Conservation (phyloP, 495 filamentous ascomycete species). For the Lophium mytilinum region DNA sequence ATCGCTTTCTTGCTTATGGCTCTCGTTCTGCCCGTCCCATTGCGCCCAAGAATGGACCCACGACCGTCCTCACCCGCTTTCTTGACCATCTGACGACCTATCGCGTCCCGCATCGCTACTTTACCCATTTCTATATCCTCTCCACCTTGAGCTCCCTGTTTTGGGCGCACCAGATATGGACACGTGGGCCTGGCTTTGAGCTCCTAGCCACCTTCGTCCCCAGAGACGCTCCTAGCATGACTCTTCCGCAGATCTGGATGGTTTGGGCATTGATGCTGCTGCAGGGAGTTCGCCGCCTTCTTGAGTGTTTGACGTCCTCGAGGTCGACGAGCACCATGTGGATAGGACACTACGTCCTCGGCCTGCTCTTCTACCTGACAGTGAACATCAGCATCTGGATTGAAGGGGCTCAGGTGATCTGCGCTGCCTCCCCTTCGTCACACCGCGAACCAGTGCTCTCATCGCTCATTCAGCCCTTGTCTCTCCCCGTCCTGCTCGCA, state of each 20-base stretch:
- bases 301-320: conserved; percentile 61
- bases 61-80: conserved; percentile 3
- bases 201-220: conserved; percentile 35
- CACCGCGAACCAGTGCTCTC: conserved; percentile 35
- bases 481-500: conserved; percentile 57
- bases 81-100: conserved; percentile 48
- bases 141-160: conserved; percentile 65
- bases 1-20: conserved; percentile 53
- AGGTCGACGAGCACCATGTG: conserved; percentile 69
- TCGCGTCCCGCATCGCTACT: conserved; percentile 78
- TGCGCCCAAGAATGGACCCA: not conserved
- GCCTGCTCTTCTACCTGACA: conserved; percentile 66
- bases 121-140: conserved; percentile 74
- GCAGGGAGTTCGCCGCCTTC: conserved; percentile 66
- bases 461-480: conserved; percentile 54
- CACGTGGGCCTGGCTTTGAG: conserved; percentile 44
- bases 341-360: conserved; percentile 71
- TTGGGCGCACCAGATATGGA: conserved; percentile 64
- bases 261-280: conserved; percentile 57
- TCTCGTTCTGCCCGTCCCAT: conserved; percentile 39
- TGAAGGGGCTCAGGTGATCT: conserved; percentile 54
- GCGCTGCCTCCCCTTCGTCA: conserved; percentile 6
- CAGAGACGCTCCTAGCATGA: conserved; percentile 38
- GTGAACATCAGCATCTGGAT: conserved; percentile 75
- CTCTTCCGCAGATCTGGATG: conserved; percentile 49